Conservation (phyloP, 2,329 filamentous ascomycete species). For the Nothophaeocryptopus gaeumannii region DNA sequence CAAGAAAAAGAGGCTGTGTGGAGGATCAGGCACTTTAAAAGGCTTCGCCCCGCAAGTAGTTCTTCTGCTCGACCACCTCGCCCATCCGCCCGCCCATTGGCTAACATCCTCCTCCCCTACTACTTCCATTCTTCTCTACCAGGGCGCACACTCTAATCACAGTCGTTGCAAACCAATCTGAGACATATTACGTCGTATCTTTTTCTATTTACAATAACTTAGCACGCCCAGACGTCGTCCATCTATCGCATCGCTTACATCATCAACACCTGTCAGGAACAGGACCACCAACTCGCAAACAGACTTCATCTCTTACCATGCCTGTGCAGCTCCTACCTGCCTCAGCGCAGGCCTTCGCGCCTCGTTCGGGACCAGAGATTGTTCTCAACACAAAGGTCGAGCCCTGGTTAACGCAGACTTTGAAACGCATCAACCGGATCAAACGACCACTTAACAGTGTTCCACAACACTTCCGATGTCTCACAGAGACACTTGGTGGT, state of each 20-base stretch:
- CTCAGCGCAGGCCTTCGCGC: conserved; percentile 93
- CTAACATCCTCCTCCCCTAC: conserved; percentile 23
- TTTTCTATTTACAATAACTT: conserved; percentile 13
- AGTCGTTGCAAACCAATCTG: conserved; percentile 26
- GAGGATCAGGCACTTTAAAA: no score
- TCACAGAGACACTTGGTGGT: conserved; percentile 90
- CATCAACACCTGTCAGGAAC: conserved; percentile 24
- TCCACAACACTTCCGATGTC: conserved; percentile 88
- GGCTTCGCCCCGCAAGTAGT: conserved; percentile 4
- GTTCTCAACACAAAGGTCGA: conserved; percentile 90
- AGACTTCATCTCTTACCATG: conserved; percentile 54
- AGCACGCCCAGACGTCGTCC: conserved; percentile 24
- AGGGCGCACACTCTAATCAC: conserved; percentile 29
- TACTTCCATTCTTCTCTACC: conserved; percentile 22
- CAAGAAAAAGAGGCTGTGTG: conserved; percentile 22
- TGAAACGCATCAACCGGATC: conserved; percentile 94
- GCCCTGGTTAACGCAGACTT: conserved; percentile 91
- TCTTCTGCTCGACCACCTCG: conserved; percentile 17
- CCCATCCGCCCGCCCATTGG: conserved; percentile 27
- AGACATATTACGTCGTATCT: conserved; percentile 31
- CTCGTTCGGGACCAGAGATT: conserved; percentile 88
- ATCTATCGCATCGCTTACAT: conserved; percentile 31
- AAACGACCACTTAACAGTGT: conserved; percentile 98
- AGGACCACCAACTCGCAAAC: not conserved
- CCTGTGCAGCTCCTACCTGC: conserved; percentile 89